Evolutionary conservation across 106 monocot genomes (phyloP), one percentile per base, ranked within the genome.

Genomic region (Platanthera zijinensis): DNA sequence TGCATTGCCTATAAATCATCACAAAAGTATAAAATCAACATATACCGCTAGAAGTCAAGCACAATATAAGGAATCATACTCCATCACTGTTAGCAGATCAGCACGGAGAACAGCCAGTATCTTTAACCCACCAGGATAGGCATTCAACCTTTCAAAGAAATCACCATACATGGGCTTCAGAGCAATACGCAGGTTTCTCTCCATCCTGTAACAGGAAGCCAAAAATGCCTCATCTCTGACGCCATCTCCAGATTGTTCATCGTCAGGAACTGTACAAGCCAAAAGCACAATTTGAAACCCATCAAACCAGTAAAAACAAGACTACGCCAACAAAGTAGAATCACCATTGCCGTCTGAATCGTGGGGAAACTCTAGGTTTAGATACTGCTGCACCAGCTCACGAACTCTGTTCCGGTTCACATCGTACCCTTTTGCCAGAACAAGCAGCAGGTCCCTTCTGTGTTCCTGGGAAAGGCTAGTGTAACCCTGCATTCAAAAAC

Each of bases 61-160:
- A 22, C 25, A 32, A n/a, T 10, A 17, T 48, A 15, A 64, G 61
- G 11, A 10, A 32, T 57, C 83, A 80, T 85, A 94, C 94, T 5
- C 80, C 11, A 90, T 74, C 48, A 85, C 52, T 66, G 79, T 77
- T 61, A 90, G 88, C 56, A 94, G 90, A 54, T 94, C 94, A 17
- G 90, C 90, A 66, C 94, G 94, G 69, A 94, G 79, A 69, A 83
- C 50, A 50, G 80, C 80, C 69, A 94, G 57, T 52, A 91, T 81
- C 85, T 94, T 94, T 79, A 94, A 79, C 50, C 94, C 94, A 10
- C 90, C 94, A 13, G 86, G 85, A 28, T 85, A 70, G 15, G 81
- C 88, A 80, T 89, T 91, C 32, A 94, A 74, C 11, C 86, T 52
- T 61, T 90, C 90, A 70, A 91, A 84, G 71, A 94, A 89, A 56